Base-by-base conservation (phyloP, 306 rosid species). In the Medicago truncatula region DNA sequence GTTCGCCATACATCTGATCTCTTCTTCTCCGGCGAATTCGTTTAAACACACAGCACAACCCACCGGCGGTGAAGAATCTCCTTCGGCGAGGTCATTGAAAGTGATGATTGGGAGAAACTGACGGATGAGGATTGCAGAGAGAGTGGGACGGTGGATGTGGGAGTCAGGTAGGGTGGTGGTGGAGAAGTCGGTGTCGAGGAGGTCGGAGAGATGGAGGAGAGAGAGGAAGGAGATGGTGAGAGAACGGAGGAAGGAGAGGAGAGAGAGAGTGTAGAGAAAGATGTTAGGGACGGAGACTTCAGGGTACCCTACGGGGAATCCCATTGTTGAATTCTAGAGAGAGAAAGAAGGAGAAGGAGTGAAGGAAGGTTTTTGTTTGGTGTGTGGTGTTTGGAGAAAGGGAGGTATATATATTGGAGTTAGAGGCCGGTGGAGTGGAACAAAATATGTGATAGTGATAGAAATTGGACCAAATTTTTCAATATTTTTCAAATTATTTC, bases 221-320 rank as follows among this genome's bases (percentile, higher is more conserved):
- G 46, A 83, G 78, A 93, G 87, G 73, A 91, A 87, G 9, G 85
- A 54, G 75, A 78, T 67, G 61, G 91, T 80, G 70, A 91, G 84
- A 73, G 50, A 81, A 21, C 92, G 78, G 66, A 93, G 83, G 52
- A 84, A 78, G 59, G 90, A 93, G 34, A 91, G 91, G 28, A 89
- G 76, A 14, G 91, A 71, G 43, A 93, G 90, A 0, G 86, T 54
- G 80, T 82, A 89, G 78, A 93, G 89, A 73, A 93, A 81, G 59
- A 87, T 20, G 15, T 80, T 87, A 1, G 98, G 96, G 65, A 89
- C 82, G 47, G 86, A 58, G 0, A 91, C 89, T 54, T 91, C 98
- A 8, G 89, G 78, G 86, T 85, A 93, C 0, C 89, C 92, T 6
- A 89, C 89, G 12, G 98, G 98, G 28, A 93, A 93, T 0, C 98